Conservation (phyloP, 1,284 basidiomycete species). For the Leccinum fallax region DNA sequence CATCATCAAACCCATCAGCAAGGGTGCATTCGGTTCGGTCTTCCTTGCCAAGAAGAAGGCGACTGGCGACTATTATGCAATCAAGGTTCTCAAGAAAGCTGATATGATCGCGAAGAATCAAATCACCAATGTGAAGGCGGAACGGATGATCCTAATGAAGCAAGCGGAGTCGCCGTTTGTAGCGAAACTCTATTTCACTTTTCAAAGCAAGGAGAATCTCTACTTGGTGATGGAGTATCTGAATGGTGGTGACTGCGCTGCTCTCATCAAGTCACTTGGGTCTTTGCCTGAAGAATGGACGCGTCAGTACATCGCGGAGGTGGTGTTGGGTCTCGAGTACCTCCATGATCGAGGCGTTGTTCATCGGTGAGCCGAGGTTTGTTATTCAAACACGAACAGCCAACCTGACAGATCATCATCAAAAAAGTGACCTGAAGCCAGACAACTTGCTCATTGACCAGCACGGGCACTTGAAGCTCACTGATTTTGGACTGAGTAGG, state of each 20-base stretch:
- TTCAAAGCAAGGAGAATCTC: slow-evolving; percentile 98
- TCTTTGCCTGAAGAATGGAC: slow-evolving; percentile 96
- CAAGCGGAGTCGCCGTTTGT: slow-evolving; percentile 99
- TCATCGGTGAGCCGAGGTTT: slow-evolving; percentile 77
- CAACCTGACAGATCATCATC: slow-evolving; percentile 11
- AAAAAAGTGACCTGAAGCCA: slow-evolving; percentile 90
- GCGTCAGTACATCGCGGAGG: slow-evolving; percentile 94
- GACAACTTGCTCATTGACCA: slow-evolving; percentile 97
- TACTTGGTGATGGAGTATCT: slow-evolving; percentile 99
- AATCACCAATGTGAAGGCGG: slow-evolving; percentile 99
- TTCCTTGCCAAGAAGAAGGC: slow-evolving; percentile 98
- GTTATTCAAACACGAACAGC: not conserved
- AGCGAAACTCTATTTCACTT: slow-evolving; percentile 97
- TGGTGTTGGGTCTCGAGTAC: slow-evolving; percentile 93
- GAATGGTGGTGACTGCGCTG: slow-evolving; percentile 96
- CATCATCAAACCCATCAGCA: slow-evolving; percentile 99
- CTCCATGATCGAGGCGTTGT: slow-evolving; percentile 93
- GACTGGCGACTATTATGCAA: slow-evolving; percentile 98
- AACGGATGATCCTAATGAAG: slow-evolving; percentile 99
- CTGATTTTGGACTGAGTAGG: slow-evolving; percentile 96
- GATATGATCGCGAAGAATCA: slow-evolving; percentile 99
- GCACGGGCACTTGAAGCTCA: slow-evolving; percentile 94
- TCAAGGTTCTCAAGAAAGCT: slow-evolving; percentile 99
- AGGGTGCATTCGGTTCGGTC: slow-evolving; percentile 98
- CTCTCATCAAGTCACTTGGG: slow-evolving; percentile 95